Conservation (phyloP, 208 protist species). For the Herpetomonas muscarum region DNA sequence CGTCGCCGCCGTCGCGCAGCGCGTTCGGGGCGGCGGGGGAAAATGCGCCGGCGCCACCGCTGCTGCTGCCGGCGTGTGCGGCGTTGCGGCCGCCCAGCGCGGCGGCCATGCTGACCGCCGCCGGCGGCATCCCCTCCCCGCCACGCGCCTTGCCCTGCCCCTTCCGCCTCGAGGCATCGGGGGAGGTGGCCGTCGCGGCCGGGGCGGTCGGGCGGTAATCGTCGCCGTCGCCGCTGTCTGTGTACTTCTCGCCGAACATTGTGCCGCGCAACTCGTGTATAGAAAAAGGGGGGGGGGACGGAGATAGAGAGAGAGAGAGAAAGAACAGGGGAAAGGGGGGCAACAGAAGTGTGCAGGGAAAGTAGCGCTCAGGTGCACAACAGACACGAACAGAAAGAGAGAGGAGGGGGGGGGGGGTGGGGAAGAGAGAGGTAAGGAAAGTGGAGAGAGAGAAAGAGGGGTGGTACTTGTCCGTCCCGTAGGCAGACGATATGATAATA, state of each 20-base stretch:
- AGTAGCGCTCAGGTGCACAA: background rate
- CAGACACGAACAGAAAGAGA: background rate
- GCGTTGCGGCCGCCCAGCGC: background rate
- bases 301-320: background rate
- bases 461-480: too few species aligned
- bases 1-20: background rate
- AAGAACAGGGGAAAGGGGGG: slow-evolving; percentile 1
- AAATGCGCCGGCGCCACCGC: background rate
- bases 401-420: background rate
- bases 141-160: too few species aligned
- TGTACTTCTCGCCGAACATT: slow-evolving; percentile 49
- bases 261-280: background rate
- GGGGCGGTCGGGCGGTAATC: slow-evolving; percentile 2
- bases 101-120: background rate
- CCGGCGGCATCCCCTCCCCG: background rate
- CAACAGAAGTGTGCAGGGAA: background rate
- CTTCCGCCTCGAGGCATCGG: too few species aligned
- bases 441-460: background rate
- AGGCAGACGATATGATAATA: background rate
- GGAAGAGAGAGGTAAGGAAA: background rate
- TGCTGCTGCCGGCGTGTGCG: background rate
- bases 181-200: background rate
- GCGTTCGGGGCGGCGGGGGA: slow-evolving; percentile 3
- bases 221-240: slow-evolving; percentile 6
- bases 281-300: background rate